Evolutionary conservation across 2,329 filamentous ascomycete genomes (phyloP).

Genomic region (Pseudogymnoascus sp.): DNA sequence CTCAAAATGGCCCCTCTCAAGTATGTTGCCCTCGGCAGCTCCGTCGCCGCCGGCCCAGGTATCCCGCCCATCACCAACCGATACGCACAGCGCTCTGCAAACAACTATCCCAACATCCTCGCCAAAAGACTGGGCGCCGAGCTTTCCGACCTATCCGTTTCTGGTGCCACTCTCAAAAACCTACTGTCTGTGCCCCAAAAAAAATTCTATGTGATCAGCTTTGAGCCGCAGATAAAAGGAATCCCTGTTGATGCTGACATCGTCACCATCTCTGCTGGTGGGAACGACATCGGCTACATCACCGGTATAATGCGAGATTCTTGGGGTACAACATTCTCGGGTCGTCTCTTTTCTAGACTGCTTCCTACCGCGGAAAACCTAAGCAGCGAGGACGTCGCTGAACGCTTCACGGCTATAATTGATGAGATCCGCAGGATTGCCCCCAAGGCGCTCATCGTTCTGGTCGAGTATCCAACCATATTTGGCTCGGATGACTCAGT

Average conservation of each 20-base stretch:
- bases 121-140: slow-evolving; percentile 18
- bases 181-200: slow-evolving; percentile 30
- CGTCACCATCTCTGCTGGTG: slow-evolving; percentile 32
- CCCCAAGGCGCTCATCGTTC: background rate
- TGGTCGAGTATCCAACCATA: background rate
- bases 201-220: slow-evolving; percentile 19
- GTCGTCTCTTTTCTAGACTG: background rate
- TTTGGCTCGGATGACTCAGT: background rate
- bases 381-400: background rate
- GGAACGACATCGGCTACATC: slow-evolving; percentile 34
- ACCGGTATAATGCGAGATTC: slow-evolving; percentile 30
- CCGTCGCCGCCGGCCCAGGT: slow-evolving; percentile 19
- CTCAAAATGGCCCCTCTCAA: slow-evolving; percentile 1
- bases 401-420: slow-evolving; percentile 8
- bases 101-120: slow-evolving; percentile 32
- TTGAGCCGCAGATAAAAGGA: slow-evolving; percentile 30
- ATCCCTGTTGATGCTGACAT: slow-evolving; percentile 31
- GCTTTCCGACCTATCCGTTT: slow-evolving; percentile 30
- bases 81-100: slow-evolving; percentile 27
- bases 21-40: background rate
- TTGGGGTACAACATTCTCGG: slow-evolving; percentile 14
- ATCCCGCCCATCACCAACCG: slow-evolving; percentile 29
- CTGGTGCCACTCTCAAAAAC: slow-evolving; percentile 33
- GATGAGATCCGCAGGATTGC: slow-evolving; percentile 1
- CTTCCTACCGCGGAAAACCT: background rate